phyloP scores from a whole-genome alignment of 345 rosid species.

The Excoecaria cochinchinensis region DNA sequence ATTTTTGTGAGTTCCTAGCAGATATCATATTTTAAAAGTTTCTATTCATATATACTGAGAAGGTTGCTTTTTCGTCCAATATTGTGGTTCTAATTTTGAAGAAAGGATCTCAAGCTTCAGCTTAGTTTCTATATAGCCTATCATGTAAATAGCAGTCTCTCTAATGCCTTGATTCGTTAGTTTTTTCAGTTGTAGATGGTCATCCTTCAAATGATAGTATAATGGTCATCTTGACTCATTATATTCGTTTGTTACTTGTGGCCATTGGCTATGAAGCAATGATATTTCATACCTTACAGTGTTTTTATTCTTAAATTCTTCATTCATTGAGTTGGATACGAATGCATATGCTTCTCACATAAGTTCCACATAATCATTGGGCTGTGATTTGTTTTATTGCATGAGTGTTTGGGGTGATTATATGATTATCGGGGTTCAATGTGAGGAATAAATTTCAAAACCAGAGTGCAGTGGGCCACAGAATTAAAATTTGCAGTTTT shows the following conservation, averaged over 20 bases:
- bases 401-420: neutral
- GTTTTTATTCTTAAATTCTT: neutral
- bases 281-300: neutral
- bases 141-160: neutral
- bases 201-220: neutral
- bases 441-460: neutral
- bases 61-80: neutral
- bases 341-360: neutral
- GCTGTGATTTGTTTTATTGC: neutral
- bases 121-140: no score
- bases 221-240: neutral
- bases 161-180: neutral
- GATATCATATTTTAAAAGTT: constrained; percentile 22
- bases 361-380: neutral
- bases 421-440: neutral
- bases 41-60: constrained; percentile 1
- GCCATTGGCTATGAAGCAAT: neutral
- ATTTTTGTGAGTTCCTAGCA: constrained; percentile 19
- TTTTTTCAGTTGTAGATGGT: neutral
- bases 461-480: neutral
- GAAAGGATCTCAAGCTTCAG: neutral
- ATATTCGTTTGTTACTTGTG: neutral
- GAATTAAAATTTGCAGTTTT: neutral
- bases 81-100: neutral
- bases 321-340: no score